These are phyloP conservation scores for Brassica incana DNA, from an alignment of 345 rosid genomes.

Conservation along the genomic window DNA sequence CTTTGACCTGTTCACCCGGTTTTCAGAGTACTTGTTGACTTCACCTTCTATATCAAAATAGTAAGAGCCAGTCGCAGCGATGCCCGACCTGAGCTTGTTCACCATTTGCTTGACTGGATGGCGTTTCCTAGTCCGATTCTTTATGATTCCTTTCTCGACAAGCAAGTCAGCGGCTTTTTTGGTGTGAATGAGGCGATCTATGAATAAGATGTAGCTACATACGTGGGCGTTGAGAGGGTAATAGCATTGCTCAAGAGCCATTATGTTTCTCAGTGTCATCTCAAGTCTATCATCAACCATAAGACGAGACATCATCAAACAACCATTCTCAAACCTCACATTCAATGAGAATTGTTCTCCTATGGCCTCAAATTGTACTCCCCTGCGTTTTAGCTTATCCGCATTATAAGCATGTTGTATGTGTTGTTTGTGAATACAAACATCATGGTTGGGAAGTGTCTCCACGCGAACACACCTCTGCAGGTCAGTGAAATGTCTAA, in stretches of 20 bases:
- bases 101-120: not conserved
- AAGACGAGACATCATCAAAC: not conserved
- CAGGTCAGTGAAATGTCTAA: not conserved
- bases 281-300: not conserved
- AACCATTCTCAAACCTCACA: not conserved
- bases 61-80: not conserved
- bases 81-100: not conserved
- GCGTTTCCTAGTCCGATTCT: not conserved
- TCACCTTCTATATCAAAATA: not conserved
- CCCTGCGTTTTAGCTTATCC: not conserved
- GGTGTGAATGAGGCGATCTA: not conserved
- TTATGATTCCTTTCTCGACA: not conserved
- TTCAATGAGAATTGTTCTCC: not conserved
- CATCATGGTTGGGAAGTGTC: not conserved
- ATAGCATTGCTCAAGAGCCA: conserved; percentile 15
- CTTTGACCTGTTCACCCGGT: not conserved
- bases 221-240: not conserved
- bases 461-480: not conserved
- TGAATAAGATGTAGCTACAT: not conserved
- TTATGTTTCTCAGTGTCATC: conserved; percentile 7
- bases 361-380: not conserved
- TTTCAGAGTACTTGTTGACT: not conserved
- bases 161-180: conserved; percentile 11
- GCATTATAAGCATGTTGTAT: not conserved
- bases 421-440: not conserved